Base-by-base conservation (phyloP, 2,329 filamentous ascomycete genomes). In the Plectosphaerella plurivora region DNA sequence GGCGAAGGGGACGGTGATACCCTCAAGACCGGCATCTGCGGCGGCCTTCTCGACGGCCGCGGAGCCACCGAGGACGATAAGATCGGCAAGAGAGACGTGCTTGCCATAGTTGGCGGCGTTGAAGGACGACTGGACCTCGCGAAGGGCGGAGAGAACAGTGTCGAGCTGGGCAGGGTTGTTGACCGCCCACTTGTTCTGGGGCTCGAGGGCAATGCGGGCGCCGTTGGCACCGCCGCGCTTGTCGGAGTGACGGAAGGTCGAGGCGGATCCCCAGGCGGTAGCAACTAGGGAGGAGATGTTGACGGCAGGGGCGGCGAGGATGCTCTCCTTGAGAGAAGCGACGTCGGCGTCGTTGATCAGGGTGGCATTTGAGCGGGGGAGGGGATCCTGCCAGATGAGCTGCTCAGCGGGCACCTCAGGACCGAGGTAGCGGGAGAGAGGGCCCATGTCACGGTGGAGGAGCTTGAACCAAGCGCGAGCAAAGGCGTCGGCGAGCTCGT, bases 221-320 rank as follows among this genome's bases (percentile, higher is more conserved):
- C 88, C 88, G 63, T 92, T 92, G 71, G 88, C 88, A 64, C 88
- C 88, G 60, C 88, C 88, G 59, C 88, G 88, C 82, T 91, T 91
- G 76, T 92, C 88, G 60, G 83, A 81, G 60, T 83, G 80, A 55
- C 87, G 86, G 83, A 86, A 90, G 28, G 84, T 86, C 3, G 86
- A 86, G 22, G 86, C 86, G 0, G 87, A 82, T 1, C 83, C 83
- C 82, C 84, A 90, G 22, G 87, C 86, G 10, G 79, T 78, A 10
- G 78, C 16, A 5, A 91, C 78, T 54, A 91, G 74, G 68, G 83
- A 82, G 51, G 76, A 74, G 5, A 78, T 70, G 53, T 77, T 75
- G 3, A 90, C 63, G 15, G 83, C 84, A 2, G 47, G 22, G 15
- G 81, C 72, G 44, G 73, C 73, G 2, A 91, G 76, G 45, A 91